These are phyloP conservation scores for Trypanosomatidae sp. DNA, from an alignment of 208 protist species.

Conservation along the genomic window DNA sequence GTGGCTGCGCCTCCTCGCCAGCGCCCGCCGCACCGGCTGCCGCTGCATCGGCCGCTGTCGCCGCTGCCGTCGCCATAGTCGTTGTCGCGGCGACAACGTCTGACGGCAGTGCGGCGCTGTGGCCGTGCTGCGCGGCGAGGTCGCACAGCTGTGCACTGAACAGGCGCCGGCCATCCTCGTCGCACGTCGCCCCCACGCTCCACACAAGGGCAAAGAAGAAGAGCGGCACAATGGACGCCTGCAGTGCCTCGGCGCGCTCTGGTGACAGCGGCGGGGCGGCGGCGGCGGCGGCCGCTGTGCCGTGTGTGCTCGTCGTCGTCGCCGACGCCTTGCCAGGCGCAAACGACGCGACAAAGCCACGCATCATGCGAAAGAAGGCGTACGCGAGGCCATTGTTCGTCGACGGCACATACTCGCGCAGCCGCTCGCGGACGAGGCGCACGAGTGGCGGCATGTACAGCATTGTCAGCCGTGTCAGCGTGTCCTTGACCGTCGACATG, in stretches of 20 bases:
- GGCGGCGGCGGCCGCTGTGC: constrained; percentile 2
- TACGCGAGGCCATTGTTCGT: constrained; percentile 89
- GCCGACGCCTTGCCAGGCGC: constrained; percentile 6
- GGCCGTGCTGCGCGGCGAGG: constrained; percentile 25
- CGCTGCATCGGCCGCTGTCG: background rate
- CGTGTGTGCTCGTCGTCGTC: no score
- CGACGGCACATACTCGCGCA: constrained; percentile 89
- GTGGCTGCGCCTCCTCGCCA: constrained; percentile 9
- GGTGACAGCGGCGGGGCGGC: constrained; percentile 9
- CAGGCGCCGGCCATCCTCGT: constrained; percentile 68
- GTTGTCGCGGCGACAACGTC: background rate
- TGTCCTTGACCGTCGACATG: constrained; percentile 56
- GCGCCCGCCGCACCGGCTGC: background rate
- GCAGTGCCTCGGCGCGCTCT: constrained; percentile 27
- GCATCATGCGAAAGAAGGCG: constrained; percentile 90
- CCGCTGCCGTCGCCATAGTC: background rate
- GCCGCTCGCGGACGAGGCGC: constrained; percentile 63
- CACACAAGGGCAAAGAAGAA: constrained; percentile 96
- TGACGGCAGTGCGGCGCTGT: constrained; percentile 26
- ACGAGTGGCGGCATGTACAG: constrained; percentile 74
- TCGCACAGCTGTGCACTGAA: constrained; percentile 85
- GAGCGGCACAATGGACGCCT: constrained; percentile 48
- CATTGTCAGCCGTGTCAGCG: constrained; percentile 41
- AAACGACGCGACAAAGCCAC: constrained; percentile 79
- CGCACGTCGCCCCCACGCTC: constrained; percentile 91